Conservation (phyloP, 208 protist genomes). For the Entamoeba histolytica region DNA sequence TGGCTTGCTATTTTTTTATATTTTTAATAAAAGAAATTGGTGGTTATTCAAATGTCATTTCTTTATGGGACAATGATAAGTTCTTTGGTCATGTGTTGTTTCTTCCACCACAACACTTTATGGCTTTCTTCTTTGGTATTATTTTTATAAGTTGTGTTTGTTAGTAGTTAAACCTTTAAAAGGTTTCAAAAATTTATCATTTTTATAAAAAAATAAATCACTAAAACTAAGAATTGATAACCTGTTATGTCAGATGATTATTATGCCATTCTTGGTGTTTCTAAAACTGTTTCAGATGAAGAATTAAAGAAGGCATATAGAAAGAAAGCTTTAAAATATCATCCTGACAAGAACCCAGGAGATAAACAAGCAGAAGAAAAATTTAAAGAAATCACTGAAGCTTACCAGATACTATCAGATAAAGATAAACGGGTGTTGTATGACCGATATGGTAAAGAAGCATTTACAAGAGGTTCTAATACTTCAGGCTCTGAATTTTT, state of each 20-base stretch:
- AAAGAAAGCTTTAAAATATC: background rate
- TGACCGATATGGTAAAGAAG: background rate
- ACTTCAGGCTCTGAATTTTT: background rate
- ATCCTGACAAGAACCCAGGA: background rate
- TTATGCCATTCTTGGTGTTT: background rate
- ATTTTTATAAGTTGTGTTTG: too few relatives aligned
- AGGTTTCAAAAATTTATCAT: too few relatives aligned
- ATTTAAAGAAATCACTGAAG: background rate
- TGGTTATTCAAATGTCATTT: too few relatives aligned
- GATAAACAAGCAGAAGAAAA: conserved; percentile 3
- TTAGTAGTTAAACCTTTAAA: too few relatives aligned
- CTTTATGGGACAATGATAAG: too few relatives aligned
- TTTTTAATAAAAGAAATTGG: too few relatives aligned
- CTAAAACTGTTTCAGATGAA: background rate
- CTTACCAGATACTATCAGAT: conserved; percentile 1
- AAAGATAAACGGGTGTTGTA: background rate
- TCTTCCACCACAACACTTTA: too few relatives aligned
- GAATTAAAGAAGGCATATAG: background rate
- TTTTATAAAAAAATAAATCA: too few relatives aligned
- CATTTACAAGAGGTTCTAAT: background rate
- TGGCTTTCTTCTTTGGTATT: too few relatives aligned
- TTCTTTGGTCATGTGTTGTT: too few relatives aligned
- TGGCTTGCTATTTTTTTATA: too few relatives aligned
- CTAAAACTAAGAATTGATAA: too few relatives aligned
- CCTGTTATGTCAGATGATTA: background rate